These are phyloP conservation scores for Trichoderma arundinaceum DNA, from an alignment of 2,329 filamentous ascomycete genomes.

Conservation along the genomic window DNA sequence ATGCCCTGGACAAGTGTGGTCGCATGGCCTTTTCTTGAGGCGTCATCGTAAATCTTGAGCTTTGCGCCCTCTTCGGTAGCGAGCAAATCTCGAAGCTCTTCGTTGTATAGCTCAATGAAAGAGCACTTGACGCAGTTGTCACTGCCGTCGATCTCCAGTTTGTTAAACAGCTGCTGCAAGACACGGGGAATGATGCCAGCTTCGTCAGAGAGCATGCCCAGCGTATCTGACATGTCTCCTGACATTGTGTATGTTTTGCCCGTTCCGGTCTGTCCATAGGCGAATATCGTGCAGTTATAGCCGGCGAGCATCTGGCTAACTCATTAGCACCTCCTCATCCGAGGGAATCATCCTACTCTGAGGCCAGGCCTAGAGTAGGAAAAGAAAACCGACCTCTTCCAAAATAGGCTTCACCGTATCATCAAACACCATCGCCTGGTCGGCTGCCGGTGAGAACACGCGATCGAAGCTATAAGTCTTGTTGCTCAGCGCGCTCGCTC, in stretches of 20 bases:
- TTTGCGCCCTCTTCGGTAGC: conserved; percentile 81
- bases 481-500: conserved; percentile 88
- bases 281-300: conserved; percentile 98
- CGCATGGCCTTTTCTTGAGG: conserved; percentile 80
- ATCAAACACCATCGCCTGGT: conserved; percentile 92
- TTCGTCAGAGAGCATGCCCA: conserved; percentile 84
- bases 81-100: conserved; percentile 90
- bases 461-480: conserved; percentile 97
- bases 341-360: too few species aligned
- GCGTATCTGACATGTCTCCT: conserved; percentile 88
- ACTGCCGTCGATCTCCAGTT: conserved; percentile 75
- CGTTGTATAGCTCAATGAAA: conserved; percentile 98
- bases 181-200: conserved; percentile 96
- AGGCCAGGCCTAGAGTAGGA: not conserved
- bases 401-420: conserved; percentile 93
- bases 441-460: conserved; percentile 92
- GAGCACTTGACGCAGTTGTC: conserved; percentile 96
- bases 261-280: conserved; percentile 96
- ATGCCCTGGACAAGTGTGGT: conserved; percentile 94
- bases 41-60: conserved; percentile 94
- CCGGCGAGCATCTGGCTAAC: conserved; percentile 78
- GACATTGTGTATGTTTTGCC: conserved; percentile 99
- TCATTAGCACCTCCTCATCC: conserved; percentile 21
- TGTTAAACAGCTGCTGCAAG: conserved; percentile 83
- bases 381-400: conserved; percentile 71